phyloP scores from a whole-genome alignment of 805 yeast genomes.

The Ogataea thermomethanolica region DNA sequence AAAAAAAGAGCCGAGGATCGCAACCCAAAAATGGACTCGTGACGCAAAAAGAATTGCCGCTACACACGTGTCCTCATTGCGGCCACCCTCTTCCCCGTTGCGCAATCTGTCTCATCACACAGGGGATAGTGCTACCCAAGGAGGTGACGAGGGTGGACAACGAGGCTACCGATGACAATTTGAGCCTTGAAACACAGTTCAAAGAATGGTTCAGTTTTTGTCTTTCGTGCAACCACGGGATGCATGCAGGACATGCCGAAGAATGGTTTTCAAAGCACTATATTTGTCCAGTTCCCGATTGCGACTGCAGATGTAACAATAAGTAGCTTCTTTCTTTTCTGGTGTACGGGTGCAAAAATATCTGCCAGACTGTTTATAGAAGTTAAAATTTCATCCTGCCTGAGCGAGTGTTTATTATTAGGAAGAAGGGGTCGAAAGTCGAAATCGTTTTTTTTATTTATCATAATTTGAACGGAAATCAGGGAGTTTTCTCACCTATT shows the following conservation, averaged over 20 bases:
- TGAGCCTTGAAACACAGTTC: constrained; percentile 41
- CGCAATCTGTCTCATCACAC: constrained; percentile 77
- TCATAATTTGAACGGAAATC: constrained; percentile 6
- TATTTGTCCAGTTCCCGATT: constrained; percentile 93
- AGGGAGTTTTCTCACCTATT: constrained; percentile 1
- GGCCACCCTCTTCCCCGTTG: constrained; percentile 86
- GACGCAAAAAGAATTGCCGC: constrained; percentile 6
- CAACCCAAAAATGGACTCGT: constrained; percentile 1
- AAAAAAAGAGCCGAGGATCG: constrained; percentile 18
- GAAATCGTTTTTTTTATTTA: constrained; percentile 9
- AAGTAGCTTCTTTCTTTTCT: constrained; percentile 3
- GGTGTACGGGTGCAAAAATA: constrained; percentile 7
- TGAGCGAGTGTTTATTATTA: not conserved
- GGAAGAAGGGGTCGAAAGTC: constrained; percentile 4
- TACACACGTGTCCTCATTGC: constrained; percentile 69
- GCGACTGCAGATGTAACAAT: constrained; percentile 77
- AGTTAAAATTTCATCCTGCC: constrained; percentile 1
- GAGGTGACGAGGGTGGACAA: constrained; percentile 32
- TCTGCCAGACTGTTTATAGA: not conserved
- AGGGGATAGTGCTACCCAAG: constrained; percentile 63
- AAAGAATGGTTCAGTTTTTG: constrained; percentile 92
- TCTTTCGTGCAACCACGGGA: constrained; percentile 85
- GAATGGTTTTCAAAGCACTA: constrained; percentile 91
- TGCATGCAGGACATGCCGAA: constrained; percentile 93
- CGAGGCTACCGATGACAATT: constrained; percentile 13